A percentile compares a stretch with the other conserved stretches of the same genome.
phyloP scores from a whole-genome alignment of 2,329 filamentous ascomycete species.

The Colletotrichum plurivorum region DNA sequence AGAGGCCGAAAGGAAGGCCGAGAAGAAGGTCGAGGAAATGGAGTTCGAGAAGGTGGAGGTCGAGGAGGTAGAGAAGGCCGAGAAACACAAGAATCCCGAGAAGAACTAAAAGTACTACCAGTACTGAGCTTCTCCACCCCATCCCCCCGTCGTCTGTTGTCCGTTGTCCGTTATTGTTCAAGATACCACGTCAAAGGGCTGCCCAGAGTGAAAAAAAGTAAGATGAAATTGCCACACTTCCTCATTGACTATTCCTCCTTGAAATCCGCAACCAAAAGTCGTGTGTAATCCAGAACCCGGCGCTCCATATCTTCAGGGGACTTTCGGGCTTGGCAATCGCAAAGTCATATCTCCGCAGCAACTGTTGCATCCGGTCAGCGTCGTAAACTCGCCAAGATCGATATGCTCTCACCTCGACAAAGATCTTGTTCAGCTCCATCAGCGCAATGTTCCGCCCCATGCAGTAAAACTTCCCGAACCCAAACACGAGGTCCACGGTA shows the following conservation, averaged over 20 bases:
- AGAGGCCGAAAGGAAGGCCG: too few species aligned
- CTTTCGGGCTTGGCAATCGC: conserved; percentile 39
- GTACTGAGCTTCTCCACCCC: too few species aligned
- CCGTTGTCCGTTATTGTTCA: too few species aligned
- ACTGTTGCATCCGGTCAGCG: conserved; percentile 25
- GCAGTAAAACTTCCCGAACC: conserved; percentile 58
- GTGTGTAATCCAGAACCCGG: conserved; percentile 43
- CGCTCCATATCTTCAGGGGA: conserved; percentile 41
- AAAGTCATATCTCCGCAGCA: conserved; percentile 43
- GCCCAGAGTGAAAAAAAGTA: too few species aligned
- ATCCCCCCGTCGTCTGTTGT: too few species aligned
- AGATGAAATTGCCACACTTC: neutral
- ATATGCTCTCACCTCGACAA: conserved; percentile 55
- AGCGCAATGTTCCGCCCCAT: conserved; percentile 60
- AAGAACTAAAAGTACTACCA: too few species aligned
- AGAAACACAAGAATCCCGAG: too few species aligned
- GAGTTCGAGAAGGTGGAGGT: too few species aligned
- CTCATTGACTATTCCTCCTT: neutral
- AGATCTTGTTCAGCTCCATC: conserved; percentile 60
- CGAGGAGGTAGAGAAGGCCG: too few species aligned
- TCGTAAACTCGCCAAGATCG: neutral
- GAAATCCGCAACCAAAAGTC: conserved; percentile 44
- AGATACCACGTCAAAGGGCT: too few species aligned
- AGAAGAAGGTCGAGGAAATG: too few species aligned
- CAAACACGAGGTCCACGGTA: conserved; percentile 59